These are phyloP conservation scores for Aspergillus sp. DNA, from an alignment of 2,329 filamentous ascomycete genomes.

Conservation along the genomic window DNA sequence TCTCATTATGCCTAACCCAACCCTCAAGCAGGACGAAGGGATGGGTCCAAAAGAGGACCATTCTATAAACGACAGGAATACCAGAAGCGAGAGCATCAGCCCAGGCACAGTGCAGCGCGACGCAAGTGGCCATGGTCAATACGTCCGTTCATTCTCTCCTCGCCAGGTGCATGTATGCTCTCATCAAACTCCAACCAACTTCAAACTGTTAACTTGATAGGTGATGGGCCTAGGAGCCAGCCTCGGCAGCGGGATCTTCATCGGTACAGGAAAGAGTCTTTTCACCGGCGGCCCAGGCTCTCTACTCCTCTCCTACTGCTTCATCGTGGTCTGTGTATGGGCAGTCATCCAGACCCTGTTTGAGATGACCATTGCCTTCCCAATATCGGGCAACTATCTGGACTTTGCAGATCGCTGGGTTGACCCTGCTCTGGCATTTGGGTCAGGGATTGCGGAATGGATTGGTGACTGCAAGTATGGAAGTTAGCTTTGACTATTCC, in stretches of 20 bases:
- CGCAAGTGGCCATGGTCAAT: background rate
- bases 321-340: constrained; percentile 10
- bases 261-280: constrained; percentile 11
- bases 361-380: constrained; percentile 18
- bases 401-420: constrained; percentile 41
- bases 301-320: constrained; percentile 7
- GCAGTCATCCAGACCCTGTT: constrained; percentile 11
- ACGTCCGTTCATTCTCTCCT: background rate
- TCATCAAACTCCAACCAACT: background rate
- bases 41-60: no score
- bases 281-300: constrained; percentile 9
- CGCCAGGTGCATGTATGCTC: constrained; percentile 2
- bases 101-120: no score
- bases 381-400: constrained; percentile 38
- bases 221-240: constrained; percentile 9
- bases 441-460: constrained; percentile 31
- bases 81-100: no score
- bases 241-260: constrained; percentile 11
- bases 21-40: no score
- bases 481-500: no score
- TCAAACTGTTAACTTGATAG: background rate
- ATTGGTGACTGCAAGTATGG: constrained; percentile 8
- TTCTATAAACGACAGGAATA: no score
- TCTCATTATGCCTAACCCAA: no score
- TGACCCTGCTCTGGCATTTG: constrained; percentile 41